Percentiles rank a stretch among this genome's conserved stretches.
Evolutionary conservation across 345 rosid genomes (phyloP).

Genomic region (Luvunga scandens): DNA sequence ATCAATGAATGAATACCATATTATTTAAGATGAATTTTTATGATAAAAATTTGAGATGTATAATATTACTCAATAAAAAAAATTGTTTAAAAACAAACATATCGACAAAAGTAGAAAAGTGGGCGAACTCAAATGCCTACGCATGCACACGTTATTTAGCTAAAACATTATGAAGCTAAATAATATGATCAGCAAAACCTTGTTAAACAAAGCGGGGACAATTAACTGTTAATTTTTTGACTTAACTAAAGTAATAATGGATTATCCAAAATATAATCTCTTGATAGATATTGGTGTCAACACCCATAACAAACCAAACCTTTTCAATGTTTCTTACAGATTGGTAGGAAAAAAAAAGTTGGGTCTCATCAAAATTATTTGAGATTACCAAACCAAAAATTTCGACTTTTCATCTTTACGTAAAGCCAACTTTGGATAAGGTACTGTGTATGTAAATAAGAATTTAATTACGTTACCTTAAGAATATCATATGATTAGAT

Average conservation of each 20-base stretch:
- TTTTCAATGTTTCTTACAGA: not conserved
- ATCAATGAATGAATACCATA: too few relatives aligned
- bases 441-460: too few relatives aligned
- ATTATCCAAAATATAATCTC: not conserved
- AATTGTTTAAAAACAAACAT: too few relatives aligned
- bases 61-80: too few relatives aligned
- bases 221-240: constrained; percentile 12
- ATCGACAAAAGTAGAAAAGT: too few relatives aligned
- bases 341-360: not conserved
- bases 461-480: too few relatives aligned
- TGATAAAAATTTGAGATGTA: too few relatives aligned
- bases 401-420: not conserved
- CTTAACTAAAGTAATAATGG: not conserved
- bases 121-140: too few relatives aligned
- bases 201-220: constrained; percentile 6
- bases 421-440: not conserved
- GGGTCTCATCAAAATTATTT: not conserved
- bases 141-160: too few relatives aligned
- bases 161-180: not conserved
- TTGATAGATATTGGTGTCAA: not conserved
- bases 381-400: not conserved
- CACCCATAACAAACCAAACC: not conserved
- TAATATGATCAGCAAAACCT: not conserved
- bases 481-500: too few relatives aligned
- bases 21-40: too few relatives aligned